These are phyloP conservation scores for Isatis lusitanica DNA, from an alignment of 441 rosid genomes.

Conservation along the genomic window DNA sequence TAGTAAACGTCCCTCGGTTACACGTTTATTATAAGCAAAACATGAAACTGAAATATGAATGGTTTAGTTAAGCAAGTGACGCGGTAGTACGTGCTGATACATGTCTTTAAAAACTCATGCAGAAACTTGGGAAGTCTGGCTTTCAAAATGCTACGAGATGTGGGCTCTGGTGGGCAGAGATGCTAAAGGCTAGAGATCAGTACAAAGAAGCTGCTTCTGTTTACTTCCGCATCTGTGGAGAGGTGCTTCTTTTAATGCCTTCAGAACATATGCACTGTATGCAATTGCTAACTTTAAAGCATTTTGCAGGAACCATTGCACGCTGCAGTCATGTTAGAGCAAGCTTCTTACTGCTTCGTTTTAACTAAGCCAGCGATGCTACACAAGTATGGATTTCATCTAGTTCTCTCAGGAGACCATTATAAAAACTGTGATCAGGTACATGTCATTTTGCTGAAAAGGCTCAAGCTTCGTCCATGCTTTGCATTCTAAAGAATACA, in stretches of 20 bases:
- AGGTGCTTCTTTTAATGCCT: constrained; percentile 54
- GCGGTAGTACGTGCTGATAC: constrained; percentile 3
- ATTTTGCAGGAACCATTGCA: constrained; percentile 75
- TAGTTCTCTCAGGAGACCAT: constrained; percentile 95
- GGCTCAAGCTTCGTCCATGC: constrained; percentile 20
- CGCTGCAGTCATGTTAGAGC: constrained; percentile 99
- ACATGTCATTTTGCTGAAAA: constrained; percentile 33
- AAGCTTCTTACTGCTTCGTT: constrained; percentile 97
- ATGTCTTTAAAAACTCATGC: constrained; percentile 31
- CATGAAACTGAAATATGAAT: constrained; percentile 14
- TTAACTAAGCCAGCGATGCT: constrained; percentile 88
- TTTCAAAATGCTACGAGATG: constrained; percentile 87
- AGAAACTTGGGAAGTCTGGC: constrained; percentile 87
- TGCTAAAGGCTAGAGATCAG: constrained; percentile 87
- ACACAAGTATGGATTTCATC: constrained; percentile 97
- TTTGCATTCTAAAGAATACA: constrained; percentile 30
- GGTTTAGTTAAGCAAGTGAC: constrained; percentile 9
- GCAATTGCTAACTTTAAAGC: constrained; percentile 24
- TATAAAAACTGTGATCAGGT: constrained; percentile 98
- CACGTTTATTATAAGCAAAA: constrained; percentile 22
- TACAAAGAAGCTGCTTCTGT: constrained; percentile 93
- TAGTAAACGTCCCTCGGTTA: constrained; percentile 8
- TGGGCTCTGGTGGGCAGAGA: constrained; percentile 99
- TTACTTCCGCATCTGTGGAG: constrained; percentile 92
- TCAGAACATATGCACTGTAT: constrained; percentile 1